Conservation (phyloP, 495 filamentous ascomycete genomes). For the Evernia prunastri region DNA sequence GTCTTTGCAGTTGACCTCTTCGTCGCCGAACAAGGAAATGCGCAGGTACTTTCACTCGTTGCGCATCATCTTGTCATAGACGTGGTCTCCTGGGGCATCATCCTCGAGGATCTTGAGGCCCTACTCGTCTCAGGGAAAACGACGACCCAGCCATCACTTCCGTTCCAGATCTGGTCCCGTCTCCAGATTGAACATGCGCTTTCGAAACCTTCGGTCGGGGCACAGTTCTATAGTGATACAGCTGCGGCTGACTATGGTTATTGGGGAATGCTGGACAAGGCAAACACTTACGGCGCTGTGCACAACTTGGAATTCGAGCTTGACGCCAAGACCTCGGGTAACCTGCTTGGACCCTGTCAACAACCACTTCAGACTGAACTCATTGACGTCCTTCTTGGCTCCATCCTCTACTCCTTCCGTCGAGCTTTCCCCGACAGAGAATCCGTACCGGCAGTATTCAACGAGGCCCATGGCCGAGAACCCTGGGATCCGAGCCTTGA, state of each 20-base stretch:
- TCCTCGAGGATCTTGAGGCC: slow-evolving; percentile 61
- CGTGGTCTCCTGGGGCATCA: slow-evolving; percentile 62
- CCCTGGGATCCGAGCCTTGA: slow-evolving; percentile 46
- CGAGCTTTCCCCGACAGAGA: slow-evolving; percentile 44
- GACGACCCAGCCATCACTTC: slow-evolving; percentile 39
- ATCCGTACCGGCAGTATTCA: slow-evolving; percentile 46
- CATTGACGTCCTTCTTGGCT: slow-evolving; percentile 48
- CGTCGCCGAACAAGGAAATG: slow-evolving; percentile 36
- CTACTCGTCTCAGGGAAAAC: slow-evolving; percentile 38
- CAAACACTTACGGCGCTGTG: slow-evolving; percentile 47
- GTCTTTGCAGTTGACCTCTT: slow-evolving; percentile 45
- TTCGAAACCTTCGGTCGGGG: slow-evolving; percentile 40
- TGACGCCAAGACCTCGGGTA: slow-evolving; percentile 36
- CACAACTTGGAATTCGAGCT: slow-evolving; percentile 41
- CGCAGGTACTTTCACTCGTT: slow-evolving; percentile 51
- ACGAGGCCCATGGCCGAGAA: slow-evolving; percentile 55
- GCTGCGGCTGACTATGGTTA: slow-evolving; percentile 44
- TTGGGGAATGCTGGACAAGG: slow-evolving; percentile 46
- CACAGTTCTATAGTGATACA: not conserved
- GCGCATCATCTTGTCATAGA: slow-evolving; percentile 66
- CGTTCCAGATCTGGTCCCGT: slow-evolving; percentile 58
- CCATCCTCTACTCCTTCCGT: slow-evolving; percentile 47
- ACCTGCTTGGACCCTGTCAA: slow-evolving; percentile 42
- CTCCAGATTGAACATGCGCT: slow-evolving; percentile 42
- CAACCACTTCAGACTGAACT: slow-evolving; percentile 45